Base-by-base conservation (phyloP, 1,139 yeast species). In the Kazachstania sp. region DNA sequence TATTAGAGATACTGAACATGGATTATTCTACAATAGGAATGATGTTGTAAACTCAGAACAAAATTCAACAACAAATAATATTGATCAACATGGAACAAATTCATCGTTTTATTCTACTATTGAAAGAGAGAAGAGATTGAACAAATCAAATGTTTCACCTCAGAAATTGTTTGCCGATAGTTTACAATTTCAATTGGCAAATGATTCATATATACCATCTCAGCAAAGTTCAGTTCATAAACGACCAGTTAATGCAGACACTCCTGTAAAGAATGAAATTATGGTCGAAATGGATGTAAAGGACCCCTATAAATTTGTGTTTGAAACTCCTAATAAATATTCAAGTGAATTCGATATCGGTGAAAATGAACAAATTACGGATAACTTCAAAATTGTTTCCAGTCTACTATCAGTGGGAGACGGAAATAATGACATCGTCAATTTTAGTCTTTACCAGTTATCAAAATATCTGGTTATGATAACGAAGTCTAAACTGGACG, bases 261-360 rank as follows among this genome's bases (percentile, higher is more conserved):
- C 36, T 13, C 36, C 36, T 9, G 8, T 15, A 32, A 32, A 32
- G 15, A 2, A 12, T 19, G n/a, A 37, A 37, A 19, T 8, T 32
- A 12, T 23, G 29, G 9, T 20, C 4, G 29, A 37, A 19, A 39
- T n/a, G 31, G 26, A 40, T 32, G 23, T 36, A n/a, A 39, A 41
- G 15, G 45, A 39, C 34, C 54, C 54, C 4, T 51, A 50, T 38
- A 49, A 49, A 12, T 43, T 34, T 37, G 50, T 50, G 3, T 49
- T 46, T 42, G 50, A 51, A 13, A 46, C 50, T 4, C 54, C 51
- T 30, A 44, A 42, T 37, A 42, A 43, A n/a, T 43, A 32, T 39
- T 15, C 43, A 15, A 29, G 41, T 29, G 44, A 42, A 37, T 47
- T 40, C 16, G 43, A 39, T 41, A 28, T 39, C 13, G 30, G 7